Evolutionary conservation across 306 rosid genomes (phyloP), one percentile per base, ranked within the genome.

Genomic region (Fragaria vesca): DNA sequence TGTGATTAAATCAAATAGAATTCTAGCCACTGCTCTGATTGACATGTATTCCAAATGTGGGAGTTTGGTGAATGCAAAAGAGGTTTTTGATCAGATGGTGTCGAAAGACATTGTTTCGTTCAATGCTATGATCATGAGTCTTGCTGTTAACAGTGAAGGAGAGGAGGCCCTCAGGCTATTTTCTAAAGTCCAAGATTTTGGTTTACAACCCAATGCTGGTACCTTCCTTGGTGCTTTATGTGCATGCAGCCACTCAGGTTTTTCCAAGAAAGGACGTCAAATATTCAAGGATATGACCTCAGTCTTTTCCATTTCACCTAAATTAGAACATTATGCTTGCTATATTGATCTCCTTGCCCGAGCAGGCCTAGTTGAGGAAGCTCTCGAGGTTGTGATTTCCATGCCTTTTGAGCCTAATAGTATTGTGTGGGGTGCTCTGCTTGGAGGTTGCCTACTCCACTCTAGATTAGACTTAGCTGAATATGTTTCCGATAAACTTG

Each of bases 31-130:
- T 12, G 81, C 90, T 28, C 80, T 90, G 65, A 86, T 90, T 75
- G 88, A 90, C 82, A 86, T 90, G 92, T 90, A 86, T 70, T 86
- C 89, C 12, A 90, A 90, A 79, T 83, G 95, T 82, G 95, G 90
- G 42, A 80, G 83, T 71, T 73, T 88, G 79, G 83, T 79, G 62
- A 86, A 52, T 69, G 94, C 90, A 74, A 86, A 86, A 75, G 81
- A 83, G 76, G 90, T 90, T 83, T 90, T 90, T 80, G 77, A 88
- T 78, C 78, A 78, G 66, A 73, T 88, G 82, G 57, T 68, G 69
- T 73, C 74, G 66, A 86, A 88, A 88, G 92, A 90, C 81, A 83
- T 76, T 61, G 89, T 90, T 81, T 83, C 87, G 32, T 86, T 88
- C 83, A 90, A 88, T 55, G 88, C 88, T 69, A 88, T 88, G 89